These are phyloP conservation scores for Chrysopogon serrulatus DNA, from an alignment of 176 grass and related monocot genomes.

Conservation along the genomic window DNA sequence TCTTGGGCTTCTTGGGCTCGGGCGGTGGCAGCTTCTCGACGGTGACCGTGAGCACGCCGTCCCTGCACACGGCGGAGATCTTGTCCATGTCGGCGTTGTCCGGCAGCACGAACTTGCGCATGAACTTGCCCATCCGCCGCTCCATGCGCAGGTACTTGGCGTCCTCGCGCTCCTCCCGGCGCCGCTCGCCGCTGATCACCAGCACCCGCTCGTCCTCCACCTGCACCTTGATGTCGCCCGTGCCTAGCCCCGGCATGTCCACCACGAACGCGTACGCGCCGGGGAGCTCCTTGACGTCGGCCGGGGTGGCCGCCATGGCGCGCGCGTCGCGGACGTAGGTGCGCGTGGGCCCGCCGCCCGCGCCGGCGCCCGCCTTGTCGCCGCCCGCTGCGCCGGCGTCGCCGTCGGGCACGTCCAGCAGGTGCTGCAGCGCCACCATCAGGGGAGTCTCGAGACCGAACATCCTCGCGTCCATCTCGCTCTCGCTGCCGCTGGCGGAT, in stretches of 20 bases:
- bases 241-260: constrained; percentile 76
- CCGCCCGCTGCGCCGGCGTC: constrained; percentile 22
- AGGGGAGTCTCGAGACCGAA: constrained; percentile 57
- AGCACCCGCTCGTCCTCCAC: constrained; percentile 76
- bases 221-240: constrained; percentile 79
- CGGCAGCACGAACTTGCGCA: constrained; percentile 75
- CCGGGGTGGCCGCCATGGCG: constrained; percentile 75
- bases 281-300: constrained; percentile 77
- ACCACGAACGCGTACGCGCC: constrained; percentile 61
- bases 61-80: constrained; percentile 52
- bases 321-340: constrained; percentile 74
- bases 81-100: constrained; percentile 62
- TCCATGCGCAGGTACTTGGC: constrained; percentile 78
- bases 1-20: constrained; percentile 85
- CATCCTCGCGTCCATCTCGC: constrained; percentile 41
- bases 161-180: constrained; percentile 60
- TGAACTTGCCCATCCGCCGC: constrained; percentile 75
- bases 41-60: constrained; percentile 64
- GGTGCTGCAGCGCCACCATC: constrained; percentile 55
- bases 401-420: constrained; percentile 54
- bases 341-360: constrained; percentile 24
- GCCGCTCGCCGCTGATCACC: constrained; percentile 70
- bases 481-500: background rate
- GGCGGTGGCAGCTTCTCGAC: constrained; percentile 71
- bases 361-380: constrained; percentile 27